Conservation (phyloP, 208 protist species). For the Leishmania turanica region DNA sequence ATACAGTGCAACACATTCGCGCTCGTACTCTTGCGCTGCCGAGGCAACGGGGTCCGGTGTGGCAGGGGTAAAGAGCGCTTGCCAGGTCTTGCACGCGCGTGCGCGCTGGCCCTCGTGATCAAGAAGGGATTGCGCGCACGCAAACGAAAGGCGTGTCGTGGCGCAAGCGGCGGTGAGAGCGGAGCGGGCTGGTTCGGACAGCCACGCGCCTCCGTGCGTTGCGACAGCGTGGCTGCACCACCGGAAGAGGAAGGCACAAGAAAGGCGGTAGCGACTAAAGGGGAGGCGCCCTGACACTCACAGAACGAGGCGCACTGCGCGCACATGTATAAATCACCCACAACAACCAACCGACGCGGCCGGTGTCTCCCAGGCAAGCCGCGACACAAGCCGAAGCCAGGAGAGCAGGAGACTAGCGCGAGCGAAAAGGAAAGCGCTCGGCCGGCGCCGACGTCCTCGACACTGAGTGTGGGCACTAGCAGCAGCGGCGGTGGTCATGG, state of each 20-base stretch:
- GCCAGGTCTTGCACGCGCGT: not conserved
- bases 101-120: not conserved
- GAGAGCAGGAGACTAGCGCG: not conserved
- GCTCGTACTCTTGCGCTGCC: not conserved
- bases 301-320: not conserved
- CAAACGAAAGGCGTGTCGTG: not conserved
- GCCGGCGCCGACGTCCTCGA: not conserved
- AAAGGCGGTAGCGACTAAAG: not conserved
- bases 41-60: not conserved
- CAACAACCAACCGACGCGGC: not conserved
- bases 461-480: not conserved
- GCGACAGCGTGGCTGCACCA: not conserved
- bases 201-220: not conserved
- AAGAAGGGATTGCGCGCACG: not conserved
- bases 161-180: not conserved
- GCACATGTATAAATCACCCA: not conserved
- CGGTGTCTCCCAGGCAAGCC: not conserved
- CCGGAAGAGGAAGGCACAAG: not conserved
- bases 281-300: not conserved
- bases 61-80: not conserved
- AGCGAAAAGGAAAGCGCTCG: not conserved
- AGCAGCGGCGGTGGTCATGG: not conserved
- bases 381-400: not conserved
- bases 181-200: not conserved
- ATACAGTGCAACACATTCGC: not conserved